Conservation (phyloP, 225 moss, liverwort and hornwort genomes). For the Rhytidiadelphus loreus region DNA sequence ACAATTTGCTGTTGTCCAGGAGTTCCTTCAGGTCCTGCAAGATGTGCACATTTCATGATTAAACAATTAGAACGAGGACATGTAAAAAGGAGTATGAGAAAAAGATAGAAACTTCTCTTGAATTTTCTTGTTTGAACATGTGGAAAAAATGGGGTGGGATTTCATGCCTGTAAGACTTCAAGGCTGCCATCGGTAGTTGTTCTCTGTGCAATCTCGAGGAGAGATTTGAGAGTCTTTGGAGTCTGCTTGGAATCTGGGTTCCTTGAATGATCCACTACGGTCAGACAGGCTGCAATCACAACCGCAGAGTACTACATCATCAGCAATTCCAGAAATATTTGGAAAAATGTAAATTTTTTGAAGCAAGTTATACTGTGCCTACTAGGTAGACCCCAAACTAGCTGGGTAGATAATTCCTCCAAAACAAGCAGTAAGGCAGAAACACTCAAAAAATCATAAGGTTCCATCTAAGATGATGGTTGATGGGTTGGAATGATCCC, state of each 20-base stretch:
- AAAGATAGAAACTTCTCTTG: background rate
- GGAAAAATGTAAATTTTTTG: background rate
- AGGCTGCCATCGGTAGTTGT: constrained; percentile 42
- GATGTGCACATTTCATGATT: background rate
- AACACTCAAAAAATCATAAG: background rate
- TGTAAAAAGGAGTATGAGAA: background rate
- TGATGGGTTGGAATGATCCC: background rate
- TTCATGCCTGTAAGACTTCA: constrained; percentile 37
- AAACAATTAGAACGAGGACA: background rate
- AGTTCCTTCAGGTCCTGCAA: constrained; percentile 90
- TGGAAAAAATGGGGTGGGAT: background rate
- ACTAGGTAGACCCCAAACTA: background rate
- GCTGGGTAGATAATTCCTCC: background rate
- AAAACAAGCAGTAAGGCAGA: background rate
- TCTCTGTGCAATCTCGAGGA: constrained; percentile 39
- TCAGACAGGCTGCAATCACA: constrained; percentile 38
- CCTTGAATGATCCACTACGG: constrained; percentile 26
- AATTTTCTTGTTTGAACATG: background rate
- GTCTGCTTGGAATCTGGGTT: constrained; percentile 15
- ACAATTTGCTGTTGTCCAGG: constrained; percentile 56
- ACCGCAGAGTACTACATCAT: background rate
- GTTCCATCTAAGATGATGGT: background rate
- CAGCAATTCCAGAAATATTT: background rate
- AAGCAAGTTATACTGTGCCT: background rate
- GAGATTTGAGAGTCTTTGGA: constrained; percentile 30